phyloP scores from a whole-genome alignment of 163 green algal genomes.

The Coccomyxa subellipsoidea region DNA sequence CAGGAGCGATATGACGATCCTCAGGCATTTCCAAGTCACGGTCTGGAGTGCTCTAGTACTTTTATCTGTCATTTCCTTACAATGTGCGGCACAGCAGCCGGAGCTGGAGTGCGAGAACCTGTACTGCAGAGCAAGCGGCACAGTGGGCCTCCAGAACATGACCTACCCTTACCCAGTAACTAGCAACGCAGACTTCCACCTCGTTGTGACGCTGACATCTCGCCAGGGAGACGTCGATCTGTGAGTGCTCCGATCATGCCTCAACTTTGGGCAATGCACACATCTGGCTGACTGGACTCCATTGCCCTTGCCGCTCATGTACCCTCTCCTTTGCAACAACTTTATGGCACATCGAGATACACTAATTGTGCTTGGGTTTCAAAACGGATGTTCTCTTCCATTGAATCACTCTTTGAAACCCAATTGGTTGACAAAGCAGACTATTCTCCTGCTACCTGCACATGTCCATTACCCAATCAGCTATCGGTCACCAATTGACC shows the following conservation, averaged over 20 bases:
- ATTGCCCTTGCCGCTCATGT: background rate
- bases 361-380: no score
- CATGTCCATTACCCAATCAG: no score
- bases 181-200: background rate
- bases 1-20: background rate
- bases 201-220: background rate
- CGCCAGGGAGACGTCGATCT: background rate
- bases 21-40: background rate
- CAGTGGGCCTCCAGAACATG: background rate
- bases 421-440: no score
- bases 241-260: background rate
- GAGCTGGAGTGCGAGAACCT: background rate
- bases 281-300: background rate
- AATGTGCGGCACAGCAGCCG: background rate
- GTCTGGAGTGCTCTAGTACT: background rate
- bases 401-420: no score
- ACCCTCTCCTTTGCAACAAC: background rate
- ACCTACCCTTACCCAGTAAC: background rate
- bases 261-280: background rate
- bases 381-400: no score
- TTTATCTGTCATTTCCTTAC: background rate
- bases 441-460: no score
- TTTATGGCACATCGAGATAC: no score
- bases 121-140: constrained; percentile 6
- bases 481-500: no score